phyloP scores from a whole-genome alignment of 1,284 basidiomycete species.

The Peniophora sp. region DNA sequence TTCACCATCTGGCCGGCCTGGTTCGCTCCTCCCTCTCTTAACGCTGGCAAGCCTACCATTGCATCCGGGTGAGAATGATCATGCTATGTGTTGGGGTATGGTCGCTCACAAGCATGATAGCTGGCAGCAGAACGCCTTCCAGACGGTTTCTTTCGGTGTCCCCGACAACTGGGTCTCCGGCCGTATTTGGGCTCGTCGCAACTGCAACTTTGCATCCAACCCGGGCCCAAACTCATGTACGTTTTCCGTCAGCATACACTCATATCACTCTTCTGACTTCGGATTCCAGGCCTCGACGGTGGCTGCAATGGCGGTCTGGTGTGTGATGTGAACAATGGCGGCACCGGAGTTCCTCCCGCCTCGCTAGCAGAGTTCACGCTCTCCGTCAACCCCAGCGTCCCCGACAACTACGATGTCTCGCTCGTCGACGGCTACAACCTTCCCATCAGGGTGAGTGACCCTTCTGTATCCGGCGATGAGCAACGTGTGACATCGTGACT shows the following conservation, averaged over 20 bases:
- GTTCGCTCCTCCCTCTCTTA: constrained; percentile 9
- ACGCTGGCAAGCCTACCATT: constrained; percentile 17
- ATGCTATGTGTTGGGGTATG: neutral
- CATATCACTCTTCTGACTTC: no score
- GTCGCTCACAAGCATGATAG: constrained; percentile 6
- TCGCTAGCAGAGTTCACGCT: constrained; percentile 39
- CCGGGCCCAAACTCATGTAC: constrained; percentile 33
- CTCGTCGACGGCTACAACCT: constrained; percentile 29
- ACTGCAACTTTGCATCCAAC: constrained; percentile 35
- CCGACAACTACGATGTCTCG: constrained; percentile 33
- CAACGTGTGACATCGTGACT: constrained; percentile 27
- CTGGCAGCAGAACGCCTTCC: constrained; percentile 14
- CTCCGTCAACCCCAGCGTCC: constrained; percentile 13
- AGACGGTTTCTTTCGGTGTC: constrained; percentile 13
- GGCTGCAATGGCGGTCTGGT: constrained; percentile 40
- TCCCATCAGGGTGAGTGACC: constrained; percentile 23
- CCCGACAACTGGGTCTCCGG: constrained; percentile 20
- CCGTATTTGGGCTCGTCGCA: constrained; percentile 28
- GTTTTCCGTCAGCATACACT: no score
- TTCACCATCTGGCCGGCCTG: constrained; percentile 13
- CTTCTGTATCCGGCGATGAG: constrained; percentile 3
- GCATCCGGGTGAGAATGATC: constrained; percentile 32
- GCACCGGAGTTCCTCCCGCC: constrained; percentile 36
- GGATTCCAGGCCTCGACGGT: constrained; percentile 20
- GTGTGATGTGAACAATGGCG: constrained; percentile 32